phyloP scores from a whole-genome alignment of 345 rosid genomes.

The Eucalyptus camaldulensis region DNA sequence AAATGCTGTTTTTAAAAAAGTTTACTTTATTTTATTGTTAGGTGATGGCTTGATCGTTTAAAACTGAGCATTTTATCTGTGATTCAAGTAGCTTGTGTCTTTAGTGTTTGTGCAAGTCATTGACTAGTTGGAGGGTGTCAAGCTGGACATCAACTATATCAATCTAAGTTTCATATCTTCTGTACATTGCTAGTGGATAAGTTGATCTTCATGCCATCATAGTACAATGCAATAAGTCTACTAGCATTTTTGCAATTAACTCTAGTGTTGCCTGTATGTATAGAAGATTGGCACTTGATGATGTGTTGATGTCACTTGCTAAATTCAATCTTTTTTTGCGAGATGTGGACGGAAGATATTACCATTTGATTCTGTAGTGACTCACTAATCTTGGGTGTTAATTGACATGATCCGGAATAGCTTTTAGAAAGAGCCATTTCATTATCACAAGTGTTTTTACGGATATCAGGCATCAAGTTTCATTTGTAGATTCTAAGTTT shows the following conservation, averaged over 20 bases:
- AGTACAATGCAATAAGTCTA: background rate
- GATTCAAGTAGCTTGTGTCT: background rate
- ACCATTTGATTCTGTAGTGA: background rate
- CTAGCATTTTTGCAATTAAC: background rate
- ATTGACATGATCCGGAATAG: background rate
- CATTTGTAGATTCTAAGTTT: background rate
- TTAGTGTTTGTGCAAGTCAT: background rate
- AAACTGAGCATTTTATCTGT: background rate
- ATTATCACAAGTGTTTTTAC: background rate
- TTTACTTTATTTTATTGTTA: background rate
- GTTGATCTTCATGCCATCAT: background rate
- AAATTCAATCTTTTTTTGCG: background rate
- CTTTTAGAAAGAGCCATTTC: background rate
- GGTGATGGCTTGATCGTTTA: background rate
- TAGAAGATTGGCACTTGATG: background rate
- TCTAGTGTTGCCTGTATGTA: background rate
- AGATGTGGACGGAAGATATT: background rate
- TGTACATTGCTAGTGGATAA: background rate
- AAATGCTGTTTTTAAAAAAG: background rate
- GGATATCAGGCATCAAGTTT: background rate
- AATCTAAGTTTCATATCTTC: background rate
- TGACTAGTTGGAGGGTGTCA: background rate
- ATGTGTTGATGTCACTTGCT: background rate
- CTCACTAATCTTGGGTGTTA: background rate
- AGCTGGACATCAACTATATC: background rate